A percentile compares a stretch with the other conserved stretches of the same genome.
phyloP scores from a whole-genome alignment of 768 basidiomycete genomes.

The Calocera viscosa region DNA sequence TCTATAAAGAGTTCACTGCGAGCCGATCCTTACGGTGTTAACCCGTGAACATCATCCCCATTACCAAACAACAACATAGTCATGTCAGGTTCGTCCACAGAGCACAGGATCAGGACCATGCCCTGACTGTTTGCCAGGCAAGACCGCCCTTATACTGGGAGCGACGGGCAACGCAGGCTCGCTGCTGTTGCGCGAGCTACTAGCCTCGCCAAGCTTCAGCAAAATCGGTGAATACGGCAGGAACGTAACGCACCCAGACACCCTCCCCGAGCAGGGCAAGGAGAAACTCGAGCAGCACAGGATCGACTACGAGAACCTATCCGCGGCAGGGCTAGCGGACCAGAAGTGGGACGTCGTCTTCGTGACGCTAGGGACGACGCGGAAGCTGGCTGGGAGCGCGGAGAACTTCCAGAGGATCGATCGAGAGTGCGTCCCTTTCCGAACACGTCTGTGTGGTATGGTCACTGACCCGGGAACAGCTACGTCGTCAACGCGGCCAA shows the following conservation, averaged over 20 bases:
- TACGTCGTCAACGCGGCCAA: conserved; percentile 65
- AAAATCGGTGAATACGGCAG: conserved; percentile 62
- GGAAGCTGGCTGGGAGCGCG: conserved; percentile 46
- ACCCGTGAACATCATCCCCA: too few relatives aligned
- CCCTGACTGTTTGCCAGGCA: neutral
- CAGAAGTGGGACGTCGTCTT: conserved; percentile 65
- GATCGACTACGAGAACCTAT: conserved; percentile 57
- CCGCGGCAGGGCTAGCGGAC: conserved; percentile 38
- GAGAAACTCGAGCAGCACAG: conserved; percentile 56
- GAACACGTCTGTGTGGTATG: neutral
- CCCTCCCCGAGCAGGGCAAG: conserved; percentile 30
- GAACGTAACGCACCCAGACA: conserved; percentile 37
- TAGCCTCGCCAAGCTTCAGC: conserved; percentile 42
- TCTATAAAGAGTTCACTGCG: too few relatives aligned
- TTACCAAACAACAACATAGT: too few relatives aligned
- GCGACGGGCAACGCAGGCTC: conserved; percentile 61
- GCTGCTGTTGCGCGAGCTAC: conserved; percentile 47
- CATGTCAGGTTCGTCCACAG: neutral
- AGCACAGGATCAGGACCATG: neutral
- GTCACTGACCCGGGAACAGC: conserved; percentile 26
- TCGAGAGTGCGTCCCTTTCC: conserved; percentile 40
- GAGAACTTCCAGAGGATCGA: conserved; percentile 66
- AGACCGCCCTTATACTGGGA: conserved; percentile 58
- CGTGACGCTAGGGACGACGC: conserved; percentile 60
- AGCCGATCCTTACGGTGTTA: too few relatives aligned